These are phyloP conservation scores for Pseudogymnoascus sp. DNA, from an alignment of 2,329 filamentous ascomycete species.

Conservation along the genomic window DNA sequence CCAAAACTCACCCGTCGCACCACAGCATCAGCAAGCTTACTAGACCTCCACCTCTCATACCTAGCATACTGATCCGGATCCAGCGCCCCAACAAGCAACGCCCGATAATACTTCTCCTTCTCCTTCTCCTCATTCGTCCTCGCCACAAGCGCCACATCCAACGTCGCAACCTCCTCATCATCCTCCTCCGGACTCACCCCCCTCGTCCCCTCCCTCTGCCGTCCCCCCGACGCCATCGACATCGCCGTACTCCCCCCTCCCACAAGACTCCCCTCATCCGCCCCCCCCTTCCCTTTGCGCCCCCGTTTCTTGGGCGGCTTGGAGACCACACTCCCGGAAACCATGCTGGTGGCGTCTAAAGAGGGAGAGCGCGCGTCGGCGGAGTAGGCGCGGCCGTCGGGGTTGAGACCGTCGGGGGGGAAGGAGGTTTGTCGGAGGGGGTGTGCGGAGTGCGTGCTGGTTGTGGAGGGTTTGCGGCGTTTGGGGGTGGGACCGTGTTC, in stretches of 20 bases:
- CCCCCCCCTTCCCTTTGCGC: slow-evolving; percentile 50
- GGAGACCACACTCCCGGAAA: slow-evolving; percentile 51
- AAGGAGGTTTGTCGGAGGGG: slow-evolving; percentile 76
- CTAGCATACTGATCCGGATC: slow-evolving; percentile 58
- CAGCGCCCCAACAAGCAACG: slow-evolving; percentile 56
- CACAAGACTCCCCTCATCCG: slow-evolving; percentile 33
- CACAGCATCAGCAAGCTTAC: slow-evolving; percentile 58
- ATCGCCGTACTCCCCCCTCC: slow-evolving; percentile 27
- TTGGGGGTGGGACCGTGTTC: slow-evolving; percentile 47
- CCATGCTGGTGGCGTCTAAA: slow-evolving; percentile 49
- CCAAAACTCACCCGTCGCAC: slow-evolving; percentile 51
- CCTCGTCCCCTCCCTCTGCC: slow-evolving; percentile 35
- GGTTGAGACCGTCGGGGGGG: slow-evolving; percentile 49
- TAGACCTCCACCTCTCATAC: slow-evolving; percentile 62
- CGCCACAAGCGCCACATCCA: slow-evolving; percentile 49
- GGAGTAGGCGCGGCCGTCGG: slow-evolving; percentile 34
- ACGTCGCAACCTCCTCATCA: slow-evolving; percentile 33
- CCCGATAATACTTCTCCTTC: slow-evolving; percentile 47
- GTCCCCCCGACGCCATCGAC: slow-evolving; percentile 34
- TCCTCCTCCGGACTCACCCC: slow-evolving; percentile 34
- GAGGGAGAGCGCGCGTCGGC: slow-evolving; percentile 55
- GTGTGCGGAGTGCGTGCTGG: slow-evolving; percentile 46
- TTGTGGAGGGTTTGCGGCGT: slow-evolving; percentile 60
- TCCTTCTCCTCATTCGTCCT: slow-evolving; percentile 60
- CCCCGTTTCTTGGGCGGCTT: slow-evolving; percentile 50